phyloP scores from a whole-genome alignment of 2,329 filamentous ascomycete species.

The Raffaelea albimanens region DNA sequence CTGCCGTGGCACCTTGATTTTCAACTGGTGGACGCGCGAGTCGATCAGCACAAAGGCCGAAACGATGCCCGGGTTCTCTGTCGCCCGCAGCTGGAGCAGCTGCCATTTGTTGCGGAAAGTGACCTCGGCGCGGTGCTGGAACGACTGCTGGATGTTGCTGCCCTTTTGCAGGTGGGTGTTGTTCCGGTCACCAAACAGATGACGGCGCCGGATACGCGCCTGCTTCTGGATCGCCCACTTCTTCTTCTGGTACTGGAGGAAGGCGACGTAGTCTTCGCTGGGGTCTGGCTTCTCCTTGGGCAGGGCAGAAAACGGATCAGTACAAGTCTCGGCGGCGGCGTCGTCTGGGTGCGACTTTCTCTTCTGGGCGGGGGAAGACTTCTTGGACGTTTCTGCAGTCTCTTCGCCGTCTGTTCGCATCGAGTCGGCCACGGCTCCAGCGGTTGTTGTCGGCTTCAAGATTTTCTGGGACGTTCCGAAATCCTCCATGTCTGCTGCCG shows the following conservation, averaged over 20 bases:
- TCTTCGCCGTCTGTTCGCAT: too few relatives aligned
- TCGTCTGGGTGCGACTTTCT: conserved; percentile 61
- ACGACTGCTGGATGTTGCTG: conserved; percentile 57
- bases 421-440: conserved; percentile 38
- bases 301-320: conserved; percentile 73
- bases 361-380: conserved; percentile 46
- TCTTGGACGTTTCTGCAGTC: conserved; percentile 12
- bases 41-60: conserved; percentile 88
- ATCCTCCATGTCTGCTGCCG: conserved; percentile 62
- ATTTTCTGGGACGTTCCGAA: conserved; percentile 53
- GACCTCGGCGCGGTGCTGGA: conserved; percentile 85
- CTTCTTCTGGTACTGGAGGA: conserved; percentile 89
- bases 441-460: conserved; percentile 53
- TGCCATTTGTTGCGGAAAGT: conserved; percentile 94
- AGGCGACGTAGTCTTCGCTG: conserved; percentile 76
- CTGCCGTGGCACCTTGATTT: conserved; percentile 79
- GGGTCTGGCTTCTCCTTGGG: conserved; percentile 78
- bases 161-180: conserved; percentile 37
- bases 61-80: conserved; percentile 78
- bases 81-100: conserved; percentile 74
- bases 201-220: conserved; percentile 72
- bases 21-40: conserved; percentile 79
- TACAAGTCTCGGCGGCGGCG: conserved; percentile 37
- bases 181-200: conserved; percentile 83
- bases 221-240: conserved; percentile 99